A percentile compares a stretch with the other conserved stretches of the same genome.
These are phyloP conservation scores for Lipomyces sp. DNA, from an alignment of 805 yeast genomes.

Conservation along the genomic window DNA sequence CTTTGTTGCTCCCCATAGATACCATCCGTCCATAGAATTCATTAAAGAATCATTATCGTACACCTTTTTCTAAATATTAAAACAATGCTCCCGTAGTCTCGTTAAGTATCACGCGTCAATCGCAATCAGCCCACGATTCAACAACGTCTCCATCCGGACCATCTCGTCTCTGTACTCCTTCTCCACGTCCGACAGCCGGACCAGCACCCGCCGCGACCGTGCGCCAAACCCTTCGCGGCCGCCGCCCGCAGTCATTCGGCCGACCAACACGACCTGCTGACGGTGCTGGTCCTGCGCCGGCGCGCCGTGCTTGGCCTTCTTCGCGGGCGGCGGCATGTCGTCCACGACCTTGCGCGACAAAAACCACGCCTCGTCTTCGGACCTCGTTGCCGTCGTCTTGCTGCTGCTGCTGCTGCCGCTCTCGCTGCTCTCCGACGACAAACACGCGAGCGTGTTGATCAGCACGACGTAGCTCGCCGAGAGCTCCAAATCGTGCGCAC, in stretches of 20 bases:
- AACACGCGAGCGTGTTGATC: conserved; percentile 27
- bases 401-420: no score
- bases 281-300: no score
- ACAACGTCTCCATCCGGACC: conserved; percentile 19
- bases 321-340: neutral
- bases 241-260: no score
- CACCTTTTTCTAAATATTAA: no score
- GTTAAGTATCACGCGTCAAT: conserved; percentile 1
- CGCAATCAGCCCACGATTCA: conserved; percentile 10
- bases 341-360: conserved; percentile 24
- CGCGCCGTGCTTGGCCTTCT: conserved; percentile 1
- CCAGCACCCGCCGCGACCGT: conserved; percentile 12
- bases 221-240: neutral
- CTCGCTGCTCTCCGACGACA: conserved; percentile 30
- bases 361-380: conserved; percentile 44
- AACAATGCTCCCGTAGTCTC: no score
- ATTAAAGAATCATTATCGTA: no score
- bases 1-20: no score
- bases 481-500: conserved; percentile 25
- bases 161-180: conserved; percentile 22
- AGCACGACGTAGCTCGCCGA: conserved; percentile 26
- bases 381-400: no score
- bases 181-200: conserved; percentile 18
- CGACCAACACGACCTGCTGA: no score
- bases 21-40: no score